phyloP scores from a whole-genome alignment of 148 eudicot genomes.

The Polygonum aviculare region DNA sequence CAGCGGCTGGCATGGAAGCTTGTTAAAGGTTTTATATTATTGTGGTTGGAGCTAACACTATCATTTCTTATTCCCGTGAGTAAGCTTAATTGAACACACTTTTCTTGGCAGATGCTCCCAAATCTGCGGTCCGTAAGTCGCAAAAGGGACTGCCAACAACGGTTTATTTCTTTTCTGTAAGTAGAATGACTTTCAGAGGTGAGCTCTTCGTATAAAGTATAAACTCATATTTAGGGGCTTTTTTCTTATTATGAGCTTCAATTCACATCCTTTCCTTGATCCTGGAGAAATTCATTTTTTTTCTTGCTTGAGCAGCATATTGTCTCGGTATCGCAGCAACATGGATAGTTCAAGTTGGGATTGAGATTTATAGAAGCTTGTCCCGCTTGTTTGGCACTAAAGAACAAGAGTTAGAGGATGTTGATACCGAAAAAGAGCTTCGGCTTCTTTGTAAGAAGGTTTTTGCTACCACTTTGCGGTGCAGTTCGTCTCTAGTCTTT shows the following conservation, averaged over 20 bases:
- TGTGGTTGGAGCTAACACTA: not conserved
- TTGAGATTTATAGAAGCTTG: conserved; percentile 54
- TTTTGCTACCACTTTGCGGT: conserved; percentile 40
- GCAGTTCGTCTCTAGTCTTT: conserved; percentile 66
- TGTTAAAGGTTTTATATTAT: conserved; percentile 55
- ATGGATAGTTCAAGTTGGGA: conserved; percentile 86
- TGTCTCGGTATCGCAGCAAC: conserved; percentile 80
- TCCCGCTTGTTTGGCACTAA: conserved; percentile 25
- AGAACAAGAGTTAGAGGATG: conserved; percentile 48
- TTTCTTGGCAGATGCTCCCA: conserved; percentile 61
- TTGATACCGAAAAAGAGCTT: conserved; percentile 36
- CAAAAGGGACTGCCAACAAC: conserved; percentile 55
- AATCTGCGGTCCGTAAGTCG: conserved; percentile 82
- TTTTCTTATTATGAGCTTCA: not conserved
- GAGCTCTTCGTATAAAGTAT: not conserved
- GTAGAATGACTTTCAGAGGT: conserved; percentile 83
- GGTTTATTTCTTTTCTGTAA: conserved; percentile 45
- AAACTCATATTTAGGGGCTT: not conserved
- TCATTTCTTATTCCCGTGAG: not conserved
- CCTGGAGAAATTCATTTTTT: not conserved
- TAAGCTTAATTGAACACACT: not conserved
- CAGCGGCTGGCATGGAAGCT: conserved; percentile 96
- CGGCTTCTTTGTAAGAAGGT: conserved; percentile 50
- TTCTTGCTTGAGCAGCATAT: conserved; percentile 44
- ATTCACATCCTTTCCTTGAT: not conserved